Evolutionary conservation across 495 filamentous ascomycete genomes (phyloP).

Genomic region (Neurospora discreta): DNA sequence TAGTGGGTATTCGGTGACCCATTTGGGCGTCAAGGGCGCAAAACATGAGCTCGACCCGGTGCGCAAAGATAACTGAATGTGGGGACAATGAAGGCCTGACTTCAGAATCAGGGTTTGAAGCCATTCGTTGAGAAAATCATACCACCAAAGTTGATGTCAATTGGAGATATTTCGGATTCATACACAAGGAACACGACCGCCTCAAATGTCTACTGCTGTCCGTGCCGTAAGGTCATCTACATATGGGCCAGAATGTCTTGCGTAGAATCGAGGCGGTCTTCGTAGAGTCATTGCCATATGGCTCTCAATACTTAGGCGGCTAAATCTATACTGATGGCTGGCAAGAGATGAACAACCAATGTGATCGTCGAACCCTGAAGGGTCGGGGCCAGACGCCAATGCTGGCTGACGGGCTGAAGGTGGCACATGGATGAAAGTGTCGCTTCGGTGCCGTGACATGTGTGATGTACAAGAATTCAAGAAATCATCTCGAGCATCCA

Average conservation of each 20-base stretch:
- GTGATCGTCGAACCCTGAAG: neutral
- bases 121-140: neutral
- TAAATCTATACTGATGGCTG: neutral
- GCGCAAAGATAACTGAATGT: neutral
- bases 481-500: neutral
- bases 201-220: neutral
- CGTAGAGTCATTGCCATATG: neutral
- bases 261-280: neutral
- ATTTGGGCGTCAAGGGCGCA: slow-evolving; percentile 4
- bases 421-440: neutral
- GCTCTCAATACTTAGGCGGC: neutral
- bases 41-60: neutral
- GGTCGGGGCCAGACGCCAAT: neutral
- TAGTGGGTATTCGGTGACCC: slow-evolving; percentile 8
- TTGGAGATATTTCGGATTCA: neutral
- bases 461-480: neutral
- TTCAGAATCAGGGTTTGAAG: neutral
- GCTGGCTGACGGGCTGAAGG: neutral
- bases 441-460: neutral
- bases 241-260: neutral
- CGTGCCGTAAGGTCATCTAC: neutral
- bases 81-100: neutral
- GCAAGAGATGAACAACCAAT: neutral
- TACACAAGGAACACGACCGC: neutral
- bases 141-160: neutral